Base-by-base conservation (phyloP, 2,329 filamentous ascomycete species). In the Neopestalotiopsis sp. region DNA sequence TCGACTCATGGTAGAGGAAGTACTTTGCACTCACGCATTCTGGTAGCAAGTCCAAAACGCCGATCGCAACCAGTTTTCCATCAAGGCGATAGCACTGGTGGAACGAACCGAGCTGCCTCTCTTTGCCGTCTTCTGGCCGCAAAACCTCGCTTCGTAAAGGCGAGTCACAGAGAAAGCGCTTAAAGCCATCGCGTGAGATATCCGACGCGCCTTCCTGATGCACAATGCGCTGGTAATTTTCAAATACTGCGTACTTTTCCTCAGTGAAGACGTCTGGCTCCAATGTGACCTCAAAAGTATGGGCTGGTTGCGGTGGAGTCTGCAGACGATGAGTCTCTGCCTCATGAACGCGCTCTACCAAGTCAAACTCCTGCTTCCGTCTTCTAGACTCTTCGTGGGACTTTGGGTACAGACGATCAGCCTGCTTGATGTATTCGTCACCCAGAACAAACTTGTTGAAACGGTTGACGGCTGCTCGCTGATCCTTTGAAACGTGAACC, bases 31-130 rank as follows among this genome's bases (percentile, higher is more conserved):
- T 95, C 64, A 96, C 91, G 72, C 89, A 91, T 69, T 93, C 84
- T 0, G 93, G 93, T 1, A 96, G 83, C 9, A 96, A 84, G 76
- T 96, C 93, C 4, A 96, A 82, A 1, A 96, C 91, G 0, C 91
- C 91, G 71, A 96, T 86, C 2, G 93, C 93, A 30, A 95, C 89
- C 14, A 96, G 84, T 64, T 89, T 85, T 28, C 92, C 93, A 75
- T 96, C 92, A 2, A 96, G 83, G 38, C 93, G 87, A 77, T 95
- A 95, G 81, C 92, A 94, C 77, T 95, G 93, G 74, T 96, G 93
- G 74, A 89, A 95, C 1, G 92, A 94, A 17, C 93, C 93, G 0
- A 95, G 80, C 57, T 81, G 82, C 59, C 85, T 84, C 69, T 85
- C 83, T 20, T 82, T 82, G 32, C 88, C 88, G 68, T 89, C 84